Conservation (phyloP, 1,284 basidiomycete genomes). For the Violaceomyces palustris region DNA sequence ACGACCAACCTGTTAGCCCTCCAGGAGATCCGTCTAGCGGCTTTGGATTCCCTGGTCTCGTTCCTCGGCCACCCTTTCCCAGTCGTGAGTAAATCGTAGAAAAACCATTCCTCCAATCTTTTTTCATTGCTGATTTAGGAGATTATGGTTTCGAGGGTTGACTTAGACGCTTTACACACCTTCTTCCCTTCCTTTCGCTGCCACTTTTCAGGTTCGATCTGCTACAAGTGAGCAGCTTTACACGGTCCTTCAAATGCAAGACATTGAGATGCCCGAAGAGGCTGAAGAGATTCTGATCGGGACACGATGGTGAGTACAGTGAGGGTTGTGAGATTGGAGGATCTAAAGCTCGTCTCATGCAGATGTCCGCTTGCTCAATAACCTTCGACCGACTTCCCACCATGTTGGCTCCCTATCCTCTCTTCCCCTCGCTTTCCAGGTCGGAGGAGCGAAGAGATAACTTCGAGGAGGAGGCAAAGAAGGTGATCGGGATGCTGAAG, state of each 20-base stretch:
- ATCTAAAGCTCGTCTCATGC: no score
- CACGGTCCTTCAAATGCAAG: slow-evolving; percentile 7
- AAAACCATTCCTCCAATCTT: not conserved
- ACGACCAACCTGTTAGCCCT: not conserved
- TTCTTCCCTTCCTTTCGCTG: slow-evolving; percentile 13
- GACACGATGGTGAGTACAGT: no score
- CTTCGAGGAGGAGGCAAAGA: not conserved
- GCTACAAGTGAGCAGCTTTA: slow-evolving; percentile 24
- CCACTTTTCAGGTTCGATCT: slow-evolving; percentile 3
- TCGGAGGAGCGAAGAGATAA: no score
- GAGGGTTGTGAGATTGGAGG: slow-evolving; percentile 10
- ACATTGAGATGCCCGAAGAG: not conserved
- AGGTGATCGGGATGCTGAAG: not conserved
- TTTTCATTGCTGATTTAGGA: no score
- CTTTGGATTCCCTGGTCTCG: no score
- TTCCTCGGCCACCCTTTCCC: not conserved
- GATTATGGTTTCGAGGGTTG: no score
- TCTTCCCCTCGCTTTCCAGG: slow-evolving; percentile 1
- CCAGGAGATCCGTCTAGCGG: no score
- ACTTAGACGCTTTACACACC: not conserved
- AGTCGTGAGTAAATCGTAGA: not conserved
- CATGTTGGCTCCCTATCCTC: slow-evolving; percentile 1
- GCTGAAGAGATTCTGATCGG: no score
- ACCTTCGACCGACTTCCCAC: not conserved
- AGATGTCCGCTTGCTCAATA: slow-evolving; percentile 12